Percentiles rank a stretch among this genome's conserved stretches.
These are phyloP conservation scores for Scenedesmus sp. DNA, from an alignment of 163 green algal species.

Conservation along the genomic window DNA sequence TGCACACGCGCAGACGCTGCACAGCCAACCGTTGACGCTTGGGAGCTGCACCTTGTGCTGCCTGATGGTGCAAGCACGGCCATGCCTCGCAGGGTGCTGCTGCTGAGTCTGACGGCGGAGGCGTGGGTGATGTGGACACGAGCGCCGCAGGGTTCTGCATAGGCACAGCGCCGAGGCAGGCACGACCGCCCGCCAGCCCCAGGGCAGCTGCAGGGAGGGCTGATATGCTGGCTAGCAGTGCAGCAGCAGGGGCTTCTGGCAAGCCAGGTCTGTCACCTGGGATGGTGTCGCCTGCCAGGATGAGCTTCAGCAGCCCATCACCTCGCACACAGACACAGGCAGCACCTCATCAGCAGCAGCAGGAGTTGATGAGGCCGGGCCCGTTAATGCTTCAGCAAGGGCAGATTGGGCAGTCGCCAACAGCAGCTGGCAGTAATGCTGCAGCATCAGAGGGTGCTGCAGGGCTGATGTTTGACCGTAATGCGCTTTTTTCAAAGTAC, in stretches of 20 bases:
- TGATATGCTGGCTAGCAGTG: neutral
- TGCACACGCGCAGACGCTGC: neutral
- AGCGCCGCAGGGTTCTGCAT: slow-evolving; percentile 57
- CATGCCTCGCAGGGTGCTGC: neutral
- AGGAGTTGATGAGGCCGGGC: neutral
- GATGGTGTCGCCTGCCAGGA: neutral
- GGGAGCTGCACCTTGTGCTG: neutral
- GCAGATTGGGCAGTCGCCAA: neutral
- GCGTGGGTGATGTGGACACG: slow-evolving; percentile 61
- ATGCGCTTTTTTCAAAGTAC: slow-evolving; percentile 62
- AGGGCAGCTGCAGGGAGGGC: neutral
- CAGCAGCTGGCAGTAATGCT: neutral
- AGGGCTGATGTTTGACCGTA: slow-evolving; percentile 49
- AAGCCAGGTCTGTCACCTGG: neutral
- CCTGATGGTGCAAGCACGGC: neutral
- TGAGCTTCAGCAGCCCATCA: neutral
- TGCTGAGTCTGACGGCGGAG: neutral
- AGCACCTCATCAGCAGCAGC: neutral
- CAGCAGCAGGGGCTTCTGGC: slow-evolving; percentile 16
- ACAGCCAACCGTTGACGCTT: neutral
- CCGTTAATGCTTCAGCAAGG: neutral
- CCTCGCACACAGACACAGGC: neutral
- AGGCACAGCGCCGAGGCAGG: slow-evolving; percentile 57
- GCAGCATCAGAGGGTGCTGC: neutral
- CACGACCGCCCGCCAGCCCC: slow-evolving; percentile 15